phyloP scores from a whole-genome alignment of 139 green algal genomes.

The Volvox reticuliferus region DNA sequence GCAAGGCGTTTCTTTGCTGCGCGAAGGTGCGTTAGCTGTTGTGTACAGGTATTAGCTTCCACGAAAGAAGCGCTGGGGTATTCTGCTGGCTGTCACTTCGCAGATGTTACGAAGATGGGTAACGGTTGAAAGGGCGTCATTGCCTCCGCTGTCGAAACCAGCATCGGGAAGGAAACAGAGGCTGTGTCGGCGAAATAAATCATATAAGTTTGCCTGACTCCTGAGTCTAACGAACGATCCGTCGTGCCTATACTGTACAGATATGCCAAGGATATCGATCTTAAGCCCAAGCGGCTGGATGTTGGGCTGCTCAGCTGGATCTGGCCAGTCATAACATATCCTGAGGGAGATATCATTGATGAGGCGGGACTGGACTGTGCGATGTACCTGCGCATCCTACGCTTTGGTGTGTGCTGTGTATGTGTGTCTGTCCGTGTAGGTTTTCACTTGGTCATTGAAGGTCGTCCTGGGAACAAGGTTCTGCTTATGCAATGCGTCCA shows the following conservation, averaged over 20 bases:
- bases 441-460: too few species aligned
- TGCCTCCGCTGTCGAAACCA: too few species aligned
- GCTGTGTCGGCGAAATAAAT: too few species aligned
- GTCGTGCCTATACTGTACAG: neutral
- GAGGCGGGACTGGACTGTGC: slow-evolving; percentile 50
- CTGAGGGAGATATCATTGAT: slow-evolving; percentile 47
- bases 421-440: too few species aligned
- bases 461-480: too few species aligned
- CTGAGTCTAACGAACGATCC: neutral
- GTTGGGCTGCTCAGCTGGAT: slow-evolving; percentile 17
- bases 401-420: slow-evolving; percentile 42
- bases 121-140: neutral
- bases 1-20: slow-evolving; percentile 35
- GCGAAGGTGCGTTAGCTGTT: slow-evolving; percentile 11
- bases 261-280: slow-evolving; percentile 39
- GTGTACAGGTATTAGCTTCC: neutral
- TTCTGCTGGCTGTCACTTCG: too few species aligned
- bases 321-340: neutral
- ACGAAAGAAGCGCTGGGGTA: too few species aligned
- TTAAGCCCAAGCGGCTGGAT: slow-evolving; percentile 24
- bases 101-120: neutral
- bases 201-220: too few species aligned
- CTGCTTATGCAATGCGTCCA: too few species aligned
- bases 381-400: slow-evolving; percentile 59
- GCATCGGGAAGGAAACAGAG: too few species aligned